Conservation (phyloP, 2,329 filamentous ascomycete genomes). For the Colletotrichum sp. region DNA sequence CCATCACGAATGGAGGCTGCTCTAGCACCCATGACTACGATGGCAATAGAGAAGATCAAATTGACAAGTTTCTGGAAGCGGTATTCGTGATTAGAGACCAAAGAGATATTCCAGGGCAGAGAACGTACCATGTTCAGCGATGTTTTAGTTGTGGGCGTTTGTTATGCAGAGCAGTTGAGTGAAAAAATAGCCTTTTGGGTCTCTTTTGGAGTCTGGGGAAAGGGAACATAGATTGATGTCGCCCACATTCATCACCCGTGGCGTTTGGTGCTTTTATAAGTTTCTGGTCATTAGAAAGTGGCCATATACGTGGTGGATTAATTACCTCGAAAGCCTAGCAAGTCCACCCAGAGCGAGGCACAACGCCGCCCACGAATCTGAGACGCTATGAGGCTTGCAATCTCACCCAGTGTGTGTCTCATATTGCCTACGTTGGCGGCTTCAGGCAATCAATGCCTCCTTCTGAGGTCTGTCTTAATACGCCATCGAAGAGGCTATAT, state of each 20-base stretch:
- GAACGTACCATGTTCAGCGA: not conserved
- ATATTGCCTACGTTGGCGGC: not conserved
- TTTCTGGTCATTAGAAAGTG: not conserved
- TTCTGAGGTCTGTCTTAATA: not conserved
- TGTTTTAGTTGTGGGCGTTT: not conserved
- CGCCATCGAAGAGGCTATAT: not conserved
- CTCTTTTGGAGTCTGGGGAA: not conserved
- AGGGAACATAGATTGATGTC: fast-evolving
- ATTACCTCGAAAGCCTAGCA: not conserved
- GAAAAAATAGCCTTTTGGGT: not conserved
- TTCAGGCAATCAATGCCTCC: not conserved
- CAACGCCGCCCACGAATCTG: not conserved
- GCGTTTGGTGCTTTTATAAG: not conserved
- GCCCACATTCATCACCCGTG: not conserved
- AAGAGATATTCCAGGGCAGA: not conserved
- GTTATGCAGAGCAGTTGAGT: not conserved
- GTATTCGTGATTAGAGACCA: not conserved
- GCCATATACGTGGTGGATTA: fast-evolving
- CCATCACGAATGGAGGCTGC: not conserved
- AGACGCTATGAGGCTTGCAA: not conserved
- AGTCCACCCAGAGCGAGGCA: not conserved
- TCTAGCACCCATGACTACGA: not conserved
- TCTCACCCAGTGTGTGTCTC: not conserved
- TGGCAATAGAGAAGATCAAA: not conserved
- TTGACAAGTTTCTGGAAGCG: not conserved